Conservation (phyloP, 306 rosid genomes). For the Trifolium repens region DNA sequence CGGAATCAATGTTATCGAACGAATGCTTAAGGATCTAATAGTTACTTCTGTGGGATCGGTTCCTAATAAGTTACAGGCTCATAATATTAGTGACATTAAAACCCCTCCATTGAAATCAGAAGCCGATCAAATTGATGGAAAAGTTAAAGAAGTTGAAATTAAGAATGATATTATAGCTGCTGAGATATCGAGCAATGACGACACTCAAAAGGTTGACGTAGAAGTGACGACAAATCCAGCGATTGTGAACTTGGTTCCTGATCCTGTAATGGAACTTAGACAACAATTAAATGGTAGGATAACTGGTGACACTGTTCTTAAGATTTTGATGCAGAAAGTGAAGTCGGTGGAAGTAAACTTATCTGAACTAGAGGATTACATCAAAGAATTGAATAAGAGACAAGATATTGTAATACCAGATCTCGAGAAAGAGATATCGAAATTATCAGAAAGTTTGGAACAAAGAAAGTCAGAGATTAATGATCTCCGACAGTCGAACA, state of each 20-base stretch:
- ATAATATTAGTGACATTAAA: conserved; percentile 55
- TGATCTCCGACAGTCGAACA: conserved; percentile 63
- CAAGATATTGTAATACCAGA: conserved; percentile 58
- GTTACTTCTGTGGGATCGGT: conserved; percentile 56
- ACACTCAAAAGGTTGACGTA: conserved; percentile 41
- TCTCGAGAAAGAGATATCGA: conserved; percentile 65
- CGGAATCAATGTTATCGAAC: conserved; percentile 83
- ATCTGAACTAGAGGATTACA: conserved; percentile 67
- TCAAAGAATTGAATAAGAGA: conserved; percentile 70
- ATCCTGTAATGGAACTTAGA: conserved; percentile 68
- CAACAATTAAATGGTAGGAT: conserved; percentile 80
- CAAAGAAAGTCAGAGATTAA: conserved; percentile 60
- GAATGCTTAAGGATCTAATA: conserved; percentile 90
- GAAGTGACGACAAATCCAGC: conserved; percentile 48
- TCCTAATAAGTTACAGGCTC: conserved; percentile 51
- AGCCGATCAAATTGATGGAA: conserved; percentile 52
- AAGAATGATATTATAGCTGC: conserved; percentile 43
- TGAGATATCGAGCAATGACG: conserved; percentile 46
- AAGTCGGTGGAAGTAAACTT: conserved; percentile 72
- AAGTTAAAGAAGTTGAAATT: conserved; percentile 49
- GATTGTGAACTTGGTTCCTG: conserved; percentile 52
- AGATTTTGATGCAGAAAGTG: conserved; percentile 94
- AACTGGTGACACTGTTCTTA: conserved; percentile 83
- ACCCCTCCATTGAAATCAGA: conserved; percentile 57
- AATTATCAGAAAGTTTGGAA: conserved; percentile 60